Evolutionary conservation across 176 grass and related monocot genomes (phyloP).

Genomic region (Dendrocalamus sinicus): DNA sequence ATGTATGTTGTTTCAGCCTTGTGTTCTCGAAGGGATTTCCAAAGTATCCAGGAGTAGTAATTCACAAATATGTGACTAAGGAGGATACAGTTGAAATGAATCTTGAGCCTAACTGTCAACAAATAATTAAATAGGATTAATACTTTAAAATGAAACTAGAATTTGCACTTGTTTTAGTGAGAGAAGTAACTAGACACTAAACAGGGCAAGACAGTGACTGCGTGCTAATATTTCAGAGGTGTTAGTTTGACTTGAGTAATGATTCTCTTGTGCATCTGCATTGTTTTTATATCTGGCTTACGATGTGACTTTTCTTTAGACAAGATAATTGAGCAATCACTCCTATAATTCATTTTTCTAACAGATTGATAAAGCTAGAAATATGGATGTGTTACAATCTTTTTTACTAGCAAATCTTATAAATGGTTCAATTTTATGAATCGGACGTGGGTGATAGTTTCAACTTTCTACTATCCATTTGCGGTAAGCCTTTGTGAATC

Average conservation of each 20-base stretch:
- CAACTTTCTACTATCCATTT: conserved; percentile 32
- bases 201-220: not conserved
- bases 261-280: conserved; percentile 4
- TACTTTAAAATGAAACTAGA: conserved; percentile 1
- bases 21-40: not conserved
- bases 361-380: conserved; percentile 21
- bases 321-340: not conserved
- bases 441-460: not conserved
- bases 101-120: conserved; percentile 18
- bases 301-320: conserved; percentile 10
- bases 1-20: not conserved
- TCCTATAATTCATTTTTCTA: conserved; percentile 23
- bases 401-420: conserved; percentile 20
- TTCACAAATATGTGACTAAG: not conserved
- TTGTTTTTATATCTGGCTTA: not conserved
- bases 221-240: conserved; percentile 16
- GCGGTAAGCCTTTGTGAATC: conserved; percentile 38
- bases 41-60: not conserved
- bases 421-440: conserved; percentile 24
- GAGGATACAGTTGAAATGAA: conserved; percentile 18
- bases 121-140: conserved; percentile 4
- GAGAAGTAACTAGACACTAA: not conserved
- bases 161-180: conserved; percentile 16
- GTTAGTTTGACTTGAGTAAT: not conserved
- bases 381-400: conserved; percentile 1